Percentiles rank a stretch among this genome's conserved stretches.
Conservation (phyloP, 805 yeast species). For the Schwanniomyces vanrijiae region DNA sequence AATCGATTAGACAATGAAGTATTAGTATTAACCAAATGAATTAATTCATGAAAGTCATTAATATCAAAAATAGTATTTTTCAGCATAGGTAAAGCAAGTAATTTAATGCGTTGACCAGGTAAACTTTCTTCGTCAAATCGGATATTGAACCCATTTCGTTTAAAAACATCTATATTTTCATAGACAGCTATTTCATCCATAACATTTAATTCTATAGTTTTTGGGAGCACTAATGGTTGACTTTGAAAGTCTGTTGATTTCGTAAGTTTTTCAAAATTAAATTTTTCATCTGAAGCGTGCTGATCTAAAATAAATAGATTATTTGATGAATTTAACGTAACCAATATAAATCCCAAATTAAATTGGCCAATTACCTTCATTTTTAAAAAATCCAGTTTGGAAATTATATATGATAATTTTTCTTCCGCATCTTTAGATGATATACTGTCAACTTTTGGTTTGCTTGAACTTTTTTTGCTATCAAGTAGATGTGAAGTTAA, state of each 20-base stretch:
- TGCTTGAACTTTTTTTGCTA: not conserved
- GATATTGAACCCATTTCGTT: conserved; percentile 76
- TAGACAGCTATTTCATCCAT: conserved; percentile 75
- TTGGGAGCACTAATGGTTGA: conserved; percentile 64
- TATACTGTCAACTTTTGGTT: not conserved
- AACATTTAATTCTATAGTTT: conserved; percentile 67
- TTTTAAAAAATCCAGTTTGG: conserved; percentile 66
- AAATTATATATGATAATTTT: conserved; percentile 57
- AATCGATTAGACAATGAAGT: conserved; percentile 12
- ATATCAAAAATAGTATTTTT: conserved; percentile 66
- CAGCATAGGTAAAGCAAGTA: conserved; percentile 71
- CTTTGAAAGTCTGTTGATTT: conserved; percentile 52
- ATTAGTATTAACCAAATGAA: conserved; percentile 52
- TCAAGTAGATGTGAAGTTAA: not conserved
- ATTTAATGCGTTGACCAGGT: conserved; percentile 56
- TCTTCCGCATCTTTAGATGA: conserved; percentile 50
- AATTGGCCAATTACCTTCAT: conserved; percentile 93
- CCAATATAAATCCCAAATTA: conserved; percentile 91
- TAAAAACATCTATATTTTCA: conserved; percentile 58
- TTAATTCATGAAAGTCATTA: conserved; percentile 73
- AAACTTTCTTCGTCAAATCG: conserved; percentile 45
- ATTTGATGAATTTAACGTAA: conserved; percentile 43
- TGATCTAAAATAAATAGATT: conserved; percentile 91
- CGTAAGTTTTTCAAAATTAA: conserved; percentile 70
- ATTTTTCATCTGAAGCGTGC: conserved; percentile 97